phyloP scores from a whole-genome alignment of 805 yeast genomes.

The Wickerhamiella bombiphila region DNA sequence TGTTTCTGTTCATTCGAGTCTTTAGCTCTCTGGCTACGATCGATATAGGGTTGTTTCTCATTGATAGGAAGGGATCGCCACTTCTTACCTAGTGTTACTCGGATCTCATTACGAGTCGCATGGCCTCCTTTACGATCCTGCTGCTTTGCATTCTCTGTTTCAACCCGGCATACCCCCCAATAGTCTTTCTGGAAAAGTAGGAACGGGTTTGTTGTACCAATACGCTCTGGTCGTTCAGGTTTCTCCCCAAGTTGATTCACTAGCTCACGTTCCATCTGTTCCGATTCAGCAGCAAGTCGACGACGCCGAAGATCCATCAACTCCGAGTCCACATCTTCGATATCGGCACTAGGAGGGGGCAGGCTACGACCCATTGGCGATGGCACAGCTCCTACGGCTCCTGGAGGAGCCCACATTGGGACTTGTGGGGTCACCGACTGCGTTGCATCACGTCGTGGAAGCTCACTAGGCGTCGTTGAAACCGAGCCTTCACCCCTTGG shows the following conservation, averaged over 20 bases:
- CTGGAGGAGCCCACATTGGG: no score
- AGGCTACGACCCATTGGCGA: background rate
- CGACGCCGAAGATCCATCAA: slow-evolving; percentile 20
- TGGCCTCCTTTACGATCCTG: slow-evolving; percentile 20
- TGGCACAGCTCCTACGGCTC: background rate
- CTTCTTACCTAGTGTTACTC: slow-evolving; percentile 27
- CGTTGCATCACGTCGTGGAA: background rate
- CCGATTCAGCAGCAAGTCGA: slow-evolving; percentile 20
- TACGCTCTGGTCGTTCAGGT: slow-evolving; percentile 27
- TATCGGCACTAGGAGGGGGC: slow-evolving; percentile 3
- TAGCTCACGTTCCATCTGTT: slow-evolving; percentile 24
- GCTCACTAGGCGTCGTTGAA: background rate
- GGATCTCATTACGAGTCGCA: slow-evolving; percentile 28
- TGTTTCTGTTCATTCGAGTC: slow-evolving; percentile 22
- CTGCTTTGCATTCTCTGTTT: slow-evolving; percentile 24
- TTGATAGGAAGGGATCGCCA: slow-evolving; percentile 28
- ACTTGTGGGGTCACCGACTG: no score
- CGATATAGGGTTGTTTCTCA: slow-evolving; percentile 26
- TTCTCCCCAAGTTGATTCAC: slow-evolving; percentile 25
- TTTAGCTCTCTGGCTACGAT: slow-evolving; percentile 22
- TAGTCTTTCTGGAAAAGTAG: slow-evolving; percentile 28
- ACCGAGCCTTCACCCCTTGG: background rate
- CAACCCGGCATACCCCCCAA: slow-evolving; percentile 28
- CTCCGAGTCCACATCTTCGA: slow-evolving; percentile 17
- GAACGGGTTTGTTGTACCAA: slow-evolving; percentile 28